Base-by-base conservation (phyloP, 352 stramenopile species). In the Hyaloperonospora brassicae region DNA sequence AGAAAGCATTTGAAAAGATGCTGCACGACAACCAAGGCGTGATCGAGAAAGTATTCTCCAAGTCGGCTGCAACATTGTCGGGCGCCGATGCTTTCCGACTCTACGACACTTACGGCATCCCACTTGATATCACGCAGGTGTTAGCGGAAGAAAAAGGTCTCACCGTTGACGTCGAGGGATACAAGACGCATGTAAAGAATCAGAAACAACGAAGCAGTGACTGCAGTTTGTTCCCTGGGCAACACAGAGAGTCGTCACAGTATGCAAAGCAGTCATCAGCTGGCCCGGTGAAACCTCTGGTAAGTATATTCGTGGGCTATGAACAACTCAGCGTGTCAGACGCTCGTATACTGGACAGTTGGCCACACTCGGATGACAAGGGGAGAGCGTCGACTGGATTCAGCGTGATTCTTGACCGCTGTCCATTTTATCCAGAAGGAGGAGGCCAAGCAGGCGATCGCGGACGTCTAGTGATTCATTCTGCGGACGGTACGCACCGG, bases 21-120 rank as follows among this genome's bases (percentile, higher is more conserved):
- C 55, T 89, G 31, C 38, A 41, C 11, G 81, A 82, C 49, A 79
- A 79, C 23, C 68, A 66, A 40, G 54, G 59, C 14, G 75, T 74
- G n/a, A 73, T 93, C 42, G 78, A 87, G 31, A 84, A 77, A 40
- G 72, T 73, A 2, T 76, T 90, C 25, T 55, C 52, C 1, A 67
- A 63, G 35, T 57, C 58, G 10, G 46, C 50, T n/a, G 36, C 50
- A 7, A 53, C 52, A 17, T 41, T 93, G 36, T 53, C 74, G 12
- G 82, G 79, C 12, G 54, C 30, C 10, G 73, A 89, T 17, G 74
- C 82, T 27, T 89, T 87, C 53, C 66, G 70, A 9, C 45, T 93
- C 1, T 93, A 88, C 52, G 74, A 93, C 40, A 90, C 80, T 10
- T 85, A 74, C 38, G 82, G 80, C 31, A 76, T 93, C n/a, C 75